A percentile compares a stretch with the other conserved stretches of the same genome.
These are phyloP conservation scores for Oryza longistaminata DNA, from an alignment of 176 grass and related monocot genomes.

Conservation along the genomic window DNA sequence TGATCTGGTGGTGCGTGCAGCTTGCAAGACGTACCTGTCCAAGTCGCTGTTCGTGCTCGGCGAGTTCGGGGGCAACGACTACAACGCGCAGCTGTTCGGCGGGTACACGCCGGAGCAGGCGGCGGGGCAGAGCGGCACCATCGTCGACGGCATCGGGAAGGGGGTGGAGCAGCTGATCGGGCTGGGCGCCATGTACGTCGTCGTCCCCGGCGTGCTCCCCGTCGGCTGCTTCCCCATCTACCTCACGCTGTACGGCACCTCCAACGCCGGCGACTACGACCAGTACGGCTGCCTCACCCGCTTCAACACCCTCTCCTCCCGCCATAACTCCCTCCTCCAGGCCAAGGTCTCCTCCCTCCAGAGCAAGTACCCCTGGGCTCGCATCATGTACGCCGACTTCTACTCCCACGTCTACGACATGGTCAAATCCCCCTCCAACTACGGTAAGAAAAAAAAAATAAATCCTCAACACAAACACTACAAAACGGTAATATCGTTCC, in stretches of 20 bases:
- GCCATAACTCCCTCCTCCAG: conserved; percentile 79
- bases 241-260: conserved; percentile 68
- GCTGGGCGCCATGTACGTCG: conserved; percentile 61
- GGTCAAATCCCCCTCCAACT: conserved; percentile 53
- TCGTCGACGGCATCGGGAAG: conserved; percentile 58
- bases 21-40: conserved; percentile 69
- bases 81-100: conserved; percentile 81
- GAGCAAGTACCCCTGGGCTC: conserved; percentile 47
- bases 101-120: conserved; percentile 60
- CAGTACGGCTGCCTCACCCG: conserved; percentile 72
- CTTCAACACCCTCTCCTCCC: conserved; percentile 61
- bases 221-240: conserved; percentile 85
- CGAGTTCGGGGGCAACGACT: conserved; percentile 95
- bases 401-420: conserved; percentile 76
- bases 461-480: too few species aligned
- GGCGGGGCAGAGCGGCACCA: conserved; percentile 34
- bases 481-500: too few species aligned
- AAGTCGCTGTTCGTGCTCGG: conserved; percentile 79
- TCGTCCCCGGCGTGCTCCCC: conserved; percentile 69
- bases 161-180: conserved; percentile 73
- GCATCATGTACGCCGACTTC: conserved; percentile 86
- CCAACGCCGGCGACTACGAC: conserved; percentile 70
- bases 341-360: conserved; percentile 53
- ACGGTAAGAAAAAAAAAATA: conserved; percentile 42
- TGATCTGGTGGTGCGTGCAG: not conserved